phyloP scores from a whole-genome alignment of 371 early-diverging fungal species.

The Syncephalastrum monosporum region DNA sequence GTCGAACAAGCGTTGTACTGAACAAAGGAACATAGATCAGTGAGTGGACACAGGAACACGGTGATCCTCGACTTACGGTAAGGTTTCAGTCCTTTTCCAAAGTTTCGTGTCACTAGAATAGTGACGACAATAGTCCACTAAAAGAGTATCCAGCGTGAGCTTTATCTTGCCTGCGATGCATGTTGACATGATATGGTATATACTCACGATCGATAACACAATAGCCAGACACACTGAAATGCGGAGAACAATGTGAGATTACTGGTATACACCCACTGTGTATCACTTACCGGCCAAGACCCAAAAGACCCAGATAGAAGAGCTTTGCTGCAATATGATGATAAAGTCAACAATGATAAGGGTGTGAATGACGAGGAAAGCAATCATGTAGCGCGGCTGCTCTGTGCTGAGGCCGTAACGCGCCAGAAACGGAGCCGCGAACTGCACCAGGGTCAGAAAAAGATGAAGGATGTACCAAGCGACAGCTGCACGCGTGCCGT shows the following conservation, averaged over 20 bases:
- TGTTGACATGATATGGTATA: neutral
- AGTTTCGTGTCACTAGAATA: constrained; percentile 32
- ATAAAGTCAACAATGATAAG: constrained; percentile 42
- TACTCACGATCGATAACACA: constrained; percentile 39
- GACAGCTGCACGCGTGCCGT: constrained; percentile 17
- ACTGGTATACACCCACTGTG: neutral
- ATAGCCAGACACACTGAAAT: constrained; percentile 42
- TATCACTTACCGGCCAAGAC: constrained; percentile 41
- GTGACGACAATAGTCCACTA: constrained; percentile 36
- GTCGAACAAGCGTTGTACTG: constrained; percentile 25
- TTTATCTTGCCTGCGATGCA: neutral
- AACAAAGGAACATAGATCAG: neutral
- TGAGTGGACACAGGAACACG: neutral
- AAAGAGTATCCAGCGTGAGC: too few relatives aligned
- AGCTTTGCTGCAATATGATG: constrained; percentile 40
- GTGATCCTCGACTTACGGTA: constrained; percentile 28
- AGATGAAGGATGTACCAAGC: constrained; percentile 43
- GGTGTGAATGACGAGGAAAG: constrained; percentile 28
- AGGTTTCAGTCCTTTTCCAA: constrained; percentile 47
- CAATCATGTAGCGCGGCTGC: constrained; percentile 28
- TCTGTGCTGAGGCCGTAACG: constrained; percentile 36
- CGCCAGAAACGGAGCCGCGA: constrained; percentile 40
- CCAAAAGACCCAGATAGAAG: constrained; percentile 49
- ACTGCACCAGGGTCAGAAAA: constrained; percentile 30
- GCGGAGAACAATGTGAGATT: neutral